phyloP scores from a whole-genome alignment of 495 filamentous ascomycete genomes.

The Lentithecium fluviatile region DNA sequence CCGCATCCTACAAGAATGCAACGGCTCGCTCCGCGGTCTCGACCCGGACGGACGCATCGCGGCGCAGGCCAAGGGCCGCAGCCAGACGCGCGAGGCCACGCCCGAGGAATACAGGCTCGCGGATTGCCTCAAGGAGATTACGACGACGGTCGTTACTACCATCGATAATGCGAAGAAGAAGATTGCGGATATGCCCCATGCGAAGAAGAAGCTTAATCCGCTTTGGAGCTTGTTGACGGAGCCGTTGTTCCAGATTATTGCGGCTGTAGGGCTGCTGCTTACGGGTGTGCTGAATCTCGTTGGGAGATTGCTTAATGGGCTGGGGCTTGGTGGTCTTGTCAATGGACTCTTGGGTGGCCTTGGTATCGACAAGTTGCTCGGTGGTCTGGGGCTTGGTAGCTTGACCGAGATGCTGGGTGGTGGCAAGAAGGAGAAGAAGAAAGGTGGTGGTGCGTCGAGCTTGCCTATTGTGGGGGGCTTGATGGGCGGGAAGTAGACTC shows the following conservation, averaged over 20 bases:
- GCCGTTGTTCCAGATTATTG: constrained; percentile 89
- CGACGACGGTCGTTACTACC: constrained; percentile 63
- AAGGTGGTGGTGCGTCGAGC: constrained; percentile 33
- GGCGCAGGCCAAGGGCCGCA: constrained; percentile 80
- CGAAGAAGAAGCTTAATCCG: constrained; percentile 90
- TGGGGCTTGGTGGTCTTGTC: constrained; percentile 81
- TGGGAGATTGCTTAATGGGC: constrained; percentile 72
- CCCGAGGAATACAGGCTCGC: constrained; percentile 85
- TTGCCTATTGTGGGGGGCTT: constrained; percentile 46
- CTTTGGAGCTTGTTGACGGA: constrained; percentile 79
- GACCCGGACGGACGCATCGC: constrained; percentile 86
- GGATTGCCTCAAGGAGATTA: constrained; percentile 75
- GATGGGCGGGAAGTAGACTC: constrained; percentile 37
- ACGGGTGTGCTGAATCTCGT: constrained; percentile 81
- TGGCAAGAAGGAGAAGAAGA: constrained; percentile 48
- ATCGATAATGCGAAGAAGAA: constrained; percentile 84
- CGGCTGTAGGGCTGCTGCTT: constrained; percentile 81
- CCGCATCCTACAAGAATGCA: constrained; percentile 79
- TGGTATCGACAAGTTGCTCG: constrained; percentile 74
- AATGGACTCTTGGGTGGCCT: constrained; percentile 77
- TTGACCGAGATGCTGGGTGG: constrained; percentile 56
- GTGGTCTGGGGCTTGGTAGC: constrained; percentile 67
- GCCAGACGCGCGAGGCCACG: constrained; percentile 75
- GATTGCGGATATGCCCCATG: constrained; percentile 87
- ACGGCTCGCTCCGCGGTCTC: constrained; percentile 84